phyloP scores from a whole-genome alignment of 352 stramenopile genomes.

The Phytophthora rubi region DNA sequence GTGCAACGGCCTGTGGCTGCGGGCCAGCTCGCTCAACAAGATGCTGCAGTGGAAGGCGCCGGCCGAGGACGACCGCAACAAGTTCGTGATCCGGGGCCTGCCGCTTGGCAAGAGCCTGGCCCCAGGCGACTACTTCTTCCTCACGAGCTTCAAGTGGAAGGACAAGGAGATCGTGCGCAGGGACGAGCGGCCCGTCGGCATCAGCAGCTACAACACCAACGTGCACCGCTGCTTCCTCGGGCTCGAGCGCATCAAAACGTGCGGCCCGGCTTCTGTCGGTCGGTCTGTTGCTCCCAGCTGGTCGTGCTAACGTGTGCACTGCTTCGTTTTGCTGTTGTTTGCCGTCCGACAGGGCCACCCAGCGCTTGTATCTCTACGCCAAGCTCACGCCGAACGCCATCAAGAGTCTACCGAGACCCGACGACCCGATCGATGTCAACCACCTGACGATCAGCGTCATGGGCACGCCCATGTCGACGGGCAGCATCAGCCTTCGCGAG shows the following conservation, averaged over 20 bases:
- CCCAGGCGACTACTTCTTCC: conserved; percentile 87
- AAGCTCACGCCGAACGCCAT: conserved; percentile 83
- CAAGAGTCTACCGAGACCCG: conserved; percentile 62
- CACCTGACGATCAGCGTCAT: conserved; percentile 75
- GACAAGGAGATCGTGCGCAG: conserved; percentile 88
- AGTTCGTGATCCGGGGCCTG: conserved; percentile 86
- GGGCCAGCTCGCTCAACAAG: conserved; percentile 74
- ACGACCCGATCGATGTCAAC: conserved; percentile 64
- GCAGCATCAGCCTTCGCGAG: conserved; percentile 28
- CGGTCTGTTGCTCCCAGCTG: conserved; percentile 2
- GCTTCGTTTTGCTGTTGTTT: background rate
- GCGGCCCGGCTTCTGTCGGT: conserved; percentile 8
- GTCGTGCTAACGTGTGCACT: conserved; percentile 9
- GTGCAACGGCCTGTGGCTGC: conserved; percentile 88
- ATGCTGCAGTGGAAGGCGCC: conserved; percentile 89
- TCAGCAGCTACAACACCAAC: conserved; percentile 88
- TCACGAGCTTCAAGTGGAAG: conserved; percentile 88
- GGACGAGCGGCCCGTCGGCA: conserved; percentile 74
- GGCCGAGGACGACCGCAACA: conserved; percentile 84
- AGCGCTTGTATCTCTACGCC: conserved; percentile 82
- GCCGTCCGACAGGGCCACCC: conserved; percentile 43
- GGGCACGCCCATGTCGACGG: conserved; percentile 45
- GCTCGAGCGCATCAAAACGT: conserved; percentile 83
- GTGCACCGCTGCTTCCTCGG: conserved; percentile 86
- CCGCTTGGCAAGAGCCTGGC: conserved; percentile 75